Percentiles rank a stretch among this genome's conserved stretches.
phyloP scores from a whole-genome alignment of 2,329 filamentous ascomycete species.

The Fusarium ambrosium region DNA sequence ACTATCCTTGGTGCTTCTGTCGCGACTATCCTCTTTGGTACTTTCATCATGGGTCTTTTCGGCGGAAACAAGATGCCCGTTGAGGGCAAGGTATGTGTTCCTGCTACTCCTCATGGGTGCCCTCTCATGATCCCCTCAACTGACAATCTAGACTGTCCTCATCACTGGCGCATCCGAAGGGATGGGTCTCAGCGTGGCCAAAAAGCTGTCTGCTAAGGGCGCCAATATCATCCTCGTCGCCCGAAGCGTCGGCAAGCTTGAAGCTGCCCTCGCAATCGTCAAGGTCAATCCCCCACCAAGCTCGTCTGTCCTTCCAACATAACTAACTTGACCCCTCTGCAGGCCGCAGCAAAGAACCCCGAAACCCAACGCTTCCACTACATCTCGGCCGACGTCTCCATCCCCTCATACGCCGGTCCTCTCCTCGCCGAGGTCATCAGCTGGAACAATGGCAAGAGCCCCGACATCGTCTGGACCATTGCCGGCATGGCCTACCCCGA shows the following conservation, averaged over 20 bases:
- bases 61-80: conserved; percentile 82
- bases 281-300: conserved; percentile 61
- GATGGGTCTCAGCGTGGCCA: conserved; percentile 83
- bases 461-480: conserved; percentile 92
- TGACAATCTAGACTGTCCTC: conserved; percentile 77
- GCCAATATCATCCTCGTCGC: conserved; percentile 90
- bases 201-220: conserved; percentile 83
- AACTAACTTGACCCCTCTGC: conserved; percentile 12
- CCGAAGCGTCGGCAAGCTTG: conserved; percentile 80
- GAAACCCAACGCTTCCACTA: conserved; percentile 82
- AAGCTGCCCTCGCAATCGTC: conserved; percentile 75
- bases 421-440: conserved; percentile 78
- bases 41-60: conserved; percentile 75
- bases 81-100: conserved; percentile 77
- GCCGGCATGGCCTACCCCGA: conserved; percentile 81
- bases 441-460: conserved; percentile 82
- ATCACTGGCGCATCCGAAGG: conserved; percentile 94
- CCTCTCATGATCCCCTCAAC: conserved; percentile 26
- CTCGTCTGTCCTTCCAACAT: background rate
- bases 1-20: conserved; percentile 30
- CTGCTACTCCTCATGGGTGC: conserved; percentile 13
- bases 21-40: conserved; percentile 41
- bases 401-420: conserved; percentile 75
- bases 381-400: conserved; percentile 86
- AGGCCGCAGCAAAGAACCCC: conserved; percentile 76